A percentile compares a stretch with the other conserved stretches of the same genome.
These are phyloP conservation scores for Quillaja saponaria DNA, from an alignment of 306 rosid genomes.

Conservation along the genomic window DNA sequence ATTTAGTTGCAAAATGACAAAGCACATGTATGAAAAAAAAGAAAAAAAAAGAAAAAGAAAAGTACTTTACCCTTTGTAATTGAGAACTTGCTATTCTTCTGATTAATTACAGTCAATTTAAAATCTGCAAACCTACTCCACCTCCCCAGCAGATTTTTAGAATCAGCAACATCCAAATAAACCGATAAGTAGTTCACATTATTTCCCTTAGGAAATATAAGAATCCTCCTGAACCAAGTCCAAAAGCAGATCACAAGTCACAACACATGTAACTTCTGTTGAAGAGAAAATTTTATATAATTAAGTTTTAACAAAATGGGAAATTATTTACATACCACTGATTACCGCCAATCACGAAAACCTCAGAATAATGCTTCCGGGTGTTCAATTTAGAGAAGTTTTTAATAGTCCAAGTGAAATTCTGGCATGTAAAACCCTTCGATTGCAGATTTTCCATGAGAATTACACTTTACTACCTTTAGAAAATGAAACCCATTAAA, in stretches of 20 bases:
- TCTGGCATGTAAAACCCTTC: not conserved
- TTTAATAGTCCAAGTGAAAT: conserved; percentile 27
- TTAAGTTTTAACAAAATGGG: not conserved
- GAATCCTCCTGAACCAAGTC: conserved; percentile 55
- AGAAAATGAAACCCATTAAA: not conserved
- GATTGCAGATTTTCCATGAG: conserved; percentile 6
- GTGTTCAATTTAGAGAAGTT: conserved; percentile 26
- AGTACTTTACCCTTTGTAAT: conserved; percentile 48
- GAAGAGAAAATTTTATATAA: not conserved
- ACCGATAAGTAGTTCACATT: conserved; percentile 58
- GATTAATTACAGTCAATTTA: conserved; percentile 60
- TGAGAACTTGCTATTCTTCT: conserved; percentile 39
- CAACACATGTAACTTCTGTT: not conserved
- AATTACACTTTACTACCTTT: too few species aligned
- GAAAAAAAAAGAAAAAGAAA: not conserved
- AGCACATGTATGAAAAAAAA: too few species aligned
- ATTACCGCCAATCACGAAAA: not conserved
- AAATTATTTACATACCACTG: conserved; percentile 27
- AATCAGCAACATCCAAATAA: conserved; percentile 65
- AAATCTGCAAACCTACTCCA: conserved; percentile 57
- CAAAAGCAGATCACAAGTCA: conserved; percentile 7
- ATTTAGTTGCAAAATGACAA: too few species aligned
- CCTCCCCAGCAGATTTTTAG: conserved; percentile 38
- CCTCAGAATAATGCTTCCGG: not conserved
- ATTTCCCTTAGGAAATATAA: conserved; percentile 63